Evolutionary conservation across 192 early-diverging fungal species (phyloP).

Genomic region (Geranomyces variabilis): DNA sequence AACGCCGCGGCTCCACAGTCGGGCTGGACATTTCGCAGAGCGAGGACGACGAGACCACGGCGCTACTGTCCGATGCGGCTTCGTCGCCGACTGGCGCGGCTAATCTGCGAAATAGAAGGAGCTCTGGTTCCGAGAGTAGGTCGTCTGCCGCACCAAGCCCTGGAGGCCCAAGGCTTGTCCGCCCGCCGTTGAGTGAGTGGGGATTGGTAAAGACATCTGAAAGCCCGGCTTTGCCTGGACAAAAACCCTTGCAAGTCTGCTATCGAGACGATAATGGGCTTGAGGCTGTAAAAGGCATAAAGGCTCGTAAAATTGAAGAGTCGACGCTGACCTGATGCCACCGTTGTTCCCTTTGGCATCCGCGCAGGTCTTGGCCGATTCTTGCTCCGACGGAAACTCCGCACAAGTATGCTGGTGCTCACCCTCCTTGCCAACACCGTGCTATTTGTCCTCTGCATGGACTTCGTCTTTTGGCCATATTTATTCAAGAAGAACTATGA

Average conservation of each 20-base stretch:
- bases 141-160: too few relatives aligned
- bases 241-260: background rate
- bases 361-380: conserved; percentile 7
- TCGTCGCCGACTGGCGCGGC: conserved; percentile 11
- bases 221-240: background rate
- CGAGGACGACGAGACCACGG: conserved; percentile 15
- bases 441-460: conserved; percentile 31
- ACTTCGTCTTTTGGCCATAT: conserved; percentile 28
- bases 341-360: background rate
- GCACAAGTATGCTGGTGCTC: background rate
- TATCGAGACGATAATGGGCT: too few relatives aligned
- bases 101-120: conserved; percentile 5
- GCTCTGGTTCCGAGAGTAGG: background rate
- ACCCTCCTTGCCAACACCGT: conserved; percentile 16
- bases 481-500: conserved; percentile 23
- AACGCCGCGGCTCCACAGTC: conserved; percentile 4
- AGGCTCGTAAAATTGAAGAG: too few relatives aligned
- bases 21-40: background rate
- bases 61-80: conserved; percentile 8
- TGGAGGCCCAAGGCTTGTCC: background rate
- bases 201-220: too few relatives aligned
- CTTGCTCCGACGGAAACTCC: conserved; percentile 16
- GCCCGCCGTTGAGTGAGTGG: background rate
- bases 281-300: too few relatives aligned
- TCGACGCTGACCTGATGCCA: background rate